phyloP scores from a whole-genome alignment of 2,329 filamentous ascomycete species.

The Cryphonectria carpinicola region DNA sequence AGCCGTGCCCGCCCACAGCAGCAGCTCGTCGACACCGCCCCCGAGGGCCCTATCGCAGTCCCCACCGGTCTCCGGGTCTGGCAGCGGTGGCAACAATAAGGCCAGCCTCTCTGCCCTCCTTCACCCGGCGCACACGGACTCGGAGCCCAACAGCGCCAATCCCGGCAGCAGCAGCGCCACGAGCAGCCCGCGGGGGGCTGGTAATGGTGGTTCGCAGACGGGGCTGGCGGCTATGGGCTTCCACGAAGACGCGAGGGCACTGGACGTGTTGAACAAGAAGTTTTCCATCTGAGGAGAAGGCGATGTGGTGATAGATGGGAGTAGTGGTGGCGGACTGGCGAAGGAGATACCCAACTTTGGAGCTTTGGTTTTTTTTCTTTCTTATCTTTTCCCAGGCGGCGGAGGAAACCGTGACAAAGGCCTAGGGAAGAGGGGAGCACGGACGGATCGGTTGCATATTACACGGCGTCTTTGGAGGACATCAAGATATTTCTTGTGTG shows the following conservation, averaged over 20 bases:
- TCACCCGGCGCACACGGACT: slow-evolving; percentile 53
- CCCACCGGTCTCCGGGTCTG: slow-evolving; percentile 40
- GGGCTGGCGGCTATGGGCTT: slow-evolving; percentile 26
- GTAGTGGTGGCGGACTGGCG: not conserved
- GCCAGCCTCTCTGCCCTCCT: slow-evolving; percentile 53
- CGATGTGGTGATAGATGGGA: too few relatives aligned
- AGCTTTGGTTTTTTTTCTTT: not conserved
- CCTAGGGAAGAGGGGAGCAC: not conserved
- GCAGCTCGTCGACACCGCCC: slow-evolving; percentile 39
- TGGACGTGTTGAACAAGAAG: slow-evolving; percentile 37
- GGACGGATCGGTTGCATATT: not conserved
- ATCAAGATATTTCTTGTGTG: not conserved
- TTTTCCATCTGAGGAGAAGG: slow-evolving; percentile 33
- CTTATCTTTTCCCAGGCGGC: not conserved
- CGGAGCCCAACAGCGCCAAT: slow-evolving; percentile 51
- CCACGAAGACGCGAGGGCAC: slow-evolving; percentile 34
- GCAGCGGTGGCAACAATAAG: slow-evolving; percentile 39
- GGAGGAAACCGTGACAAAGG: not conserved
- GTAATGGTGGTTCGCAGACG: not conserved
- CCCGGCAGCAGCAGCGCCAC: slow-evolving; percentile 47
- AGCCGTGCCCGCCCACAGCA: slow-evolving; percentile 37
- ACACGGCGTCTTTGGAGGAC: not conserved
- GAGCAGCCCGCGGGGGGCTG: slow-evolving; percentile 48
- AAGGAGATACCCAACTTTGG: slow-evolving; percentile 9
- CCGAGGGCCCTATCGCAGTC: slow-evolving; percentile 52